Base-by-base conservation (phyloP, 768 basidiomycete species). In the Terana coerulea region DNA sequence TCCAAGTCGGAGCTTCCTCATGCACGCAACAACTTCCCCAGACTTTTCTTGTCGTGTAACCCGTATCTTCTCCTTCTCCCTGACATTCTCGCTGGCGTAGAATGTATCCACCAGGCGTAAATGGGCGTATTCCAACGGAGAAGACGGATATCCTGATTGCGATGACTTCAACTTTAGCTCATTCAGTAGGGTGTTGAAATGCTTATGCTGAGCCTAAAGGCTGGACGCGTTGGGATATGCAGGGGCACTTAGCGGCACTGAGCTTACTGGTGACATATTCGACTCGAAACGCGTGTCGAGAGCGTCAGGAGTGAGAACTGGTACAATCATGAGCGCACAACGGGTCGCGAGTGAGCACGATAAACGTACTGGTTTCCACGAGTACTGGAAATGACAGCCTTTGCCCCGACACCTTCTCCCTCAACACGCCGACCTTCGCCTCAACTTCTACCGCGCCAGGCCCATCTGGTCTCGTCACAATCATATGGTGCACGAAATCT, bases 161-260 rank as follows among this genome's bases (percentile, higher is more conserved):
- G 70, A 60, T 7, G 84, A 81, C 15, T 75, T 68, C 14, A 73
- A 75, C 64, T 83, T 87, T 54, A 92, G 81, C 3, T 79, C 72
- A 70, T 98, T 99, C n/a, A 99, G 80, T 26, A 94, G 76, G 11
- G 69, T 72, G 63, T 98, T 98, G 71, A 81, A 93, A 59, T 88
- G 83, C 64, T 80, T 83, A 68, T 98, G 94, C 68, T 98, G 95
- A 57, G 71, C 70, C 91, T 95, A 61, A 26, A 19, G 11, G 29
- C 26, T 46, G 30, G 41, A 12, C 3, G 14, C 30, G 26, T 54
- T 47, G 41, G 31, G 49, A 43, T 24, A 31, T 17, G 36, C 4
- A 45, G 5, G 53, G 30, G 17, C 22, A 24, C 17, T 31, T 14
- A 7, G 22, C 17, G 33, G 19, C 7, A 31, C 19, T 9, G 28